Evolutionary conservation across 225 moss, liverwort and hornwort species (phyloP).

Genomic region (Marchantia polymorpha): DNA sequence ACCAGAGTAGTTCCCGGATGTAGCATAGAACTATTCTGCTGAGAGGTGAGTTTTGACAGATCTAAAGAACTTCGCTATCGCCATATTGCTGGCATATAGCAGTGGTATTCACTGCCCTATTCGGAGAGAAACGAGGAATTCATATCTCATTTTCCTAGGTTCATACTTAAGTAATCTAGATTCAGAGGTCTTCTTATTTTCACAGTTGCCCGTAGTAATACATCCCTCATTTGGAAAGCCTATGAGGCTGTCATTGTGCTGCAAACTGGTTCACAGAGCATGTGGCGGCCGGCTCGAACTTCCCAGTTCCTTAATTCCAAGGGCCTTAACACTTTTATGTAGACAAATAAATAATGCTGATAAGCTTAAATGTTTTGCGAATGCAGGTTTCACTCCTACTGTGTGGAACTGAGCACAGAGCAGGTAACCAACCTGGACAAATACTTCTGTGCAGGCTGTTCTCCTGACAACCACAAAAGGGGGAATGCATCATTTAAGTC

Average conservation of each 20-base stretch:
- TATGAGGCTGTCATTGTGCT: background rate
- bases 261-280: background rate
- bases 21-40: too few relatives aligned
- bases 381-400: conserved; percentile 93
- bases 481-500: conserved; percentile 78
- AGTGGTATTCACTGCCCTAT: too few relatives aligned
- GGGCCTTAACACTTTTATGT: conserved; percentile 12
- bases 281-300: background rate
- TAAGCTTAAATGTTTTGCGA: conserved; percentile 39
- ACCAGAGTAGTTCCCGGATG: too few relatives aligned
- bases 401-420: conserved; percentile 87
- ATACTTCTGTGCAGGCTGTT: conserved; percentile 83
- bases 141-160: too few relatives aligned
- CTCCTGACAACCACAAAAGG: conserved; percentile 79
- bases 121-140: too few relatives aligned
- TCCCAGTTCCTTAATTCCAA: conserved; percentile 4
- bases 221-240: background rate
- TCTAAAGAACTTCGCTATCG: too few relatives aligned
- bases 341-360: conserved; percentile 35
- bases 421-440: conserved; percentile 84
- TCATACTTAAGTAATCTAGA: too few relatives aligned
- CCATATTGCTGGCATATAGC: too few relatives aligned
- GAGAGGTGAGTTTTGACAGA: too few relatives aligned
- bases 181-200: background rate
- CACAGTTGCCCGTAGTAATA: background rate